Conservation (phyloP, 1,284 basidiomycete species). For the Pholiota adiposa region DNA sequence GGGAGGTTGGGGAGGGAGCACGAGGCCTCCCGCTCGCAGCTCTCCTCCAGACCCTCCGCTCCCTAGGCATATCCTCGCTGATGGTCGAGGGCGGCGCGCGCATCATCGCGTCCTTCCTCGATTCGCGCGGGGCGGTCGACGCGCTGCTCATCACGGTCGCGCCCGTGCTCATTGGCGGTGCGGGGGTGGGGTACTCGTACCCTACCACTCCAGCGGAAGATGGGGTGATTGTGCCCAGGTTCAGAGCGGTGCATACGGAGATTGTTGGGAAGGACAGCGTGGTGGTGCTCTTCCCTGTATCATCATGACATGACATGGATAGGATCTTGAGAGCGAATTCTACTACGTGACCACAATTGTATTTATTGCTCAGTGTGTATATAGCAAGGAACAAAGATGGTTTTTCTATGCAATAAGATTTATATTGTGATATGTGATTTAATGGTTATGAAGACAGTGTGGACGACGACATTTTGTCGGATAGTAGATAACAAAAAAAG, state of each 20-base stretch:
- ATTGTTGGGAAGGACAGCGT: constrained; percentile 48
- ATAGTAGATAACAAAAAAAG: not conserved
- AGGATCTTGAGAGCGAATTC: too few relatives aligned
- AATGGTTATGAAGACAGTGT: not conserved
- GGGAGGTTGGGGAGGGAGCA: constrained; percentile 36
- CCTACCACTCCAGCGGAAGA: not conserved
- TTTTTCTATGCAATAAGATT: not conserved
- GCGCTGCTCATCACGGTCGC: constrained; percentile 83
- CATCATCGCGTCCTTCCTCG: constrained; percentile 82
- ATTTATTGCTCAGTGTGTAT: constrained; percentile 22
- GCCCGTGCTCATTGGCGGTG: constrained; percentile 76
- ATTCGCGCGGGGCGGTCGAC: constrained; percentile 53
- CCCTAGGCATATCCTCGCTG: constrained; percentile 67
- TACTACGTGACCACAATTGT: too few relatives aligned
- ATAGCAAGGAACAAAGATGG: constrained; percentile 8
- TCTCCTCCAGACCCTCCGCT: constrained; percentile 56
- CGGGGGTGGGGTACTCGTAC: constrained; percentile 64
- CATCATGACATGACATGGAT: too few relatives aligned
- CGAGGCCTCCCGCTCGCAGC: too few relatives aligned
- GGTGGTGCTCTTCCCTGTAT: constrained; percentile 23
- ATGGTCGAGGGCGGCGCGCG: constrained; percentile 97
- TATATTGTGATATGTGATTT: not conserved
- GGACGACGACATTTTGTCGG: not conserved
- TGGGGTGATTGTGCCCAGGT: constrained; percentile 12
- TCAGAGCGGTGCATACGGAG: constrained; percentile 39